A percentile compares a stretch with the other conserved stretches of the same genome.
These are phyloP conservation scores for Cercospora beticola DNA, from an alignment of 2,329 filamentous ascomycete species.

Conservation along the genomic window DNA sequence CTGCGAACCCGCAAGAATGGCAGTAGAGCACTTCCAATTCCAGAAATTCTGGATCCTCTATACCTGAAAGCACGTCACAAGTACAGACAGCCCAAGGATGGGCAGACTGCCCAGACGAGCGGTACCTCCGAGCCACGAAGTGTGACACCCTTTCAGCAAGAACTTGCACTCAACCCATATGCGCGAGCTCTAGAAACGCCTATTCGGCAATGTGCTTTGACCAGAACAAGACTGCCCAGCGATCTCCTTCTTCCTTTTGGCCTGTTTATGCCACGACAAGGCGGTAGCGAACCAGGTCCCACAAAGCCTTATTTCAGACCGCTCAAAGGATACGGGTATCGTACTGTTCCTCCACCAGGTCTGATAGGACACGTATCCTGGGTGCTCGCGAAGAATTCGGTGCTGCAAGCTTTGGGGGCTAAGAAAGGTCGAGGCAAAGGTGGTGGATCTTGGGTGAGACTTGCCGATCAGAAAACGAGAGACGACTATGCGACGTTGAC, in stretches of 20 bases:
- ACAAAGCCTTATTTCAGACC: not conserved
- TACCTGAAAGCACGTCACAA: slow-evolving; percentile 39
- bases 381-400: slow-evolving; percentile 27
- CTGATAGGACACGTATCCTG: slow-evolving; percentile 12
- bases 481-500: slow-evolving; percentile 3
- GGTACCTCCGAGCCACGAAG: slow-evolving; percentile 42
- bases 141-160: slow-evolving; percentile 55
- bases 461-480: slow-evolving; percentile 10
- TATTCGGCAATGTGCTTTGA: slow-evolving; percentile 57
- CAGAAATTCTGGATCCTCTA: slow-evolving; percentile 50
- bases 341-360: slow-evolving; percentile 45
- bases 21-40: slow-evolving; percentile 45
- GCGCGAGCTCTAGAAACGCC: slow-evolving; percentile 63
- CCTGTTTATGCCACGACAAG: slow-evolving; percentile 49
- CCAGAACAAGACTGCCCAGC: slow-evolving; percentile 52
- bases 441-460: slow-evolving; percentile 3
- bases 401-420: slow-evolving; percentile 25
- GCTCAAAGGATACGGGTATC: not conserved
- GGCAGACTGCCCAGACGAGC: not conserved
- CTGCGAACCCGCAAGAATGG: slow-evolving; percentile 39
- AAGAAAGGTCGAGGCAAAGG: not conserved
- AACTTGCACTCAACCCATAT: slow-evolving; percentile 62
- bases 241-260: slow-evolving; percentile 65
- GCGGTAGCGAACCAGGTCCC: not conserved
- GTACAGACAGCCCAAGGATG: slow-evolving; percentile 44